phyloP scores from a whole-genome alignment of 129 eudicot genomes.

The Arctium lappa region DNA sequence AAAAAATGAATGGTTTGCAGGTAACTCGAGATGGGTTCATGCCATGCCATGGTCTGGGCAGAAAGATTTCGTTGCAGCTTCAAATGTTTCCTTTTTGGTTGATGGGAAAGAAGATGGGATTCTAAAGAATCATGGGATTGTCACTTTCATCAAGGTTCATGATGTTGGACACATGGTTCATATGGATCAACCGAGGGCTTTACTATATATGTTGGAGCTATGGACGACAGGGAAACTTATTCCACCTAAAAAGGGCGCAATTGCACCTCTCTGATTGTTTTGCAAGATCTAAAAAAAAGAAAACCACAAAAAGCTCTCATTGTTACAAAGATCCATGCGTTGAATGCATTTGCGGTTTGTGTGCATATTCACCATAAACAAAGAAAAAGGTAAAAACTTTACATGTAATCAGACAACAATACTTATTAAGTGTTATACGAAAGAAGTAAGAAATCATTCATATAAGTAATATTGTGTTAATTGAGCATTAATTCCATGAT shows the following conservation, averaged over 20 bases:
- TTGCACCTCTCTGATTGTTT: constrained; percentile 15
- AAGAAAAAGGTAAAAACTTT: background rate
- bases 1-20: constrained; percentile 25
- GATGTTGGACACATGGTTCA: constrained; percentile 88
- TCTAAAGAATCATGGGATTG: constrained; percentile 45
- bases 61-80: constrained; percentile 45
- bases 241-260: background rate
- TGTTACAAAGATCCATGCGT: constrained; percentile 10
- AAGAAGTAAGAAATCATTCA: constrained; percentile 1
- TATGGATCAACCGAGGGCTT: constrained; percentile 73
- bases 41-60: constrained; percentile 79
- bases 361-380: constrained; percentile 6
- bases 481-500: background rate
- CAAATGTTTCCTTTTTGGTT: constrained; percentile 41
- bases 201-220: constrained; percentile 59
- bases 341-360: background rate
- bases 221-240: constrained; percentile 57
- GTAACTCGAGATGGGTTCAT: constrained; percentile 81
- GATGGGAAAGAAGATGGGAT: constrained; percentile 49
- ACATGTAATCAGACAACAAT: constrained; percentile 25
- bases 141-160: constrained; percentile 55
- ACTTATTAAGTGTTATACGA: constrained; percentile 4
- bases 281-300: background rate
- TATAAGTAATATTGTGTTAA: background rate
- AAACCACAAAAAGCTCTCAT: background rate